These are phyloP conservation scores for Tulasnella sp. DNA, from an alignment of 768 basidiomycete species.

Conservation along the genomic window DNA sequence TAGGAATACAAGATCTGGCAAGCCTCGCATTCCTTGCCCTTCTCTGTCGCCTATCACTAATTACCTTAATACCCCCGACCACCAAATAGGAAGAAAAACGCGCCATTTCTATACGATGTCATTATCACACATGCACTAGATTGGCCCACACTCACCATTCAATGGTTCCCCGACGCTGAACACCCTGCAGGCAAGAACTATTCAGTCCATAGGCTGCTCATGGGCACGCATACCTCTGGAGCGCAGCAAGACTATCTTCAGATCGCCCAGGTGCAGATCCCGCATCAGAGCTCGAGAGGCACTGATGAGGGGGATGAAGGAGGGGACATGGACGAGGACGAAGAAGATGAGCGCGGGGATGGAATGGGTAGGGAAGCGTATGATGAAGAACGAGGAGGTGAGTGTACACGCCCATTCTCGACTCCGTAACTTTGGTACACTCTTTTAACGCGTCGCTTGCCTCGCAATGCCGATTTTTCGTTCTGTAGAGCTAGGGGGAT, in stretches of 20 bases:
- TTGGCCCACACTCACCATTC: conserved; percentile 96
- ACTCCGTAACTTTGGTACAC: neutral
- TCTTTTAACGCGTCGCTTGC: neutral
- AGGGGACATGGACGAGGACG: conserved; percentile 44
- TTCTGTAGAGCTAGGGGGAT: conserved; percentile 73
- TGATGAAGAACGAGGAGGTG: conserved; percentile 76
- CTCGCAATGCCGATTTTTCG: neutral
- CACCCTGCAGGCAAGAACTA: conserved; percentile 90
- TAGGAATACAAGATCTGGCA: conserved; percentile 21
- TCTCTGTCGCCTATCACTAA: neutral
- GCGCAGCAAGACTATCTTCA: conserved; percentile 91
- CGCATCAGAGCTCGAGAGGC: conserved; percentile 43
- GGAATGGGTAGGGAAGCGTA: conserved; percentile 72
- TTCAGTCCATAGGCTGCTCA: conserved; percentile 84
- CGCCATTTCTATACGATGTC: conserved; percentile 94
- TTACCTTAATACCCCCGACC: neutral
- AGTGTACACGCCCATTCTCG: neutral
- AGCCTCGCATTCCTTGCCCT: neutral
- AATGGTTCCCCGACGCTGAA: conserved; percentile 98
- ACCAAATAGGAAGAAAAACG: conserved; percentile 77
- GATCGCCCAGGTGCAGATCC: conserved; percentile 89
- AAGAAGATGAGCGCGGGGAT: conserved; percentile 64
- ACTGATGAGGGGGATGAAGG: conserved; percentile 34
- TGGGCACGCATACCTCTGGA: conserved; percentile 95
- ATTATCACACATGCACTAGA: conserved; percentile 96